Evolutionary conservation across 2,329 filamentous ascomycete genomes (phyloP).

Genomic region (Orbilia javanica): DNA sequence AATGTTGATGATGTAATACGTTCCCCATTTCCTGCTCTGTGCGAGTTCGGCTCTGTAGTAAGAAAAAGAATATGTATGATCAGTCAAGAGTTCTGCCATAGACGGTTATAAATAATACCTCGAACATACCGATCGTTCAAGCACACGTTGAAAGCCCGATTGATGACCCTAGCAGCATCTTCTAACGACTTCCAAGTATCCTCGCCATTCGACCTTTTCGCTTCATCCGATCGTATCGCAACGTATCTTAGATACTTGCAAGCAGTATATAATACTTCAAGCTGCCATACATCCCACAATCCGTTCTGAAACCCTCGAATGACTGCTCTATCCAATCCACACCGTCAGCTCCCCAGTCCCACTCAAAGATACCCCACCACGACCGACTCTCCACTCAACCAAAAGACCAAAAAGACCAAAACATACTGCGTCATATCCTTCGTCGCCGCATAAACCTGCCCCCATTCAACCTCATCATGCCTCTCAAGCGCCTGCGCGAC

Average conservation of each 20-base stretch:
- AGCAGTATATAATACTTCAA: slow-evolving; percentile 87
- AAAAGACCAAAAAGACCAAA: background rate
- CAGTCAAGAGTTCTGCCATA: slow-evolving; percentile 53
- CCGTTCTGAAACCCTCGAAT: slow-evolving; percentile 83
- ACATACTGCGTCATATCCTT: slow-evolving; percentile 76
- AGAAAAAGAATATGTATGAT: no score
- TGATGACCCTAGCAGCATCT: slow-evolving; percentile 89
- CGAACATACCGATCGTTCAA: slow-evolving; percentile 82
- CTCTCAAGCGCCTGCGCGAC: slow-evolving; percentile 66
- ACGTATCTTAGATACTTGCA: slow-evolving; percentile 89
- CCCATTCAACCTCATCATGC: slow-evolving; percentile 74
- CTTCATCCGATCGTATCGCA: slow-evolving; percentile 89
- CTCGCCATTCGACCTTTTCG: slow-evolving; percentile 71
- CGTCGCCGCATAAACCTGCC: slow-evolving; percentile 88
- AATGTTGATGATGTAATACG: slow-evolving; percentile 93
- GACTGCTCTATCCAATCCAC: slow-evolving; percentile 70
- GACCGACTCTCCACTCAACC: background rate
- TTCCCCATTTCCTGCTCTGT: slow-evolving; percentile 96
- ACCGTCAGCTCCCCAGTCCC: slow-evolving; percentile 15
- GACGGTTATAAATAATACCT: background rate
- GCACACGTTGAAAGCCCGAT: slow-evolving; percentile 91
- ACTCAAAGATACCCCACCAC: no score
- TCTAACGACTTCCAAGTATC: slow-evolving; percentile 87
- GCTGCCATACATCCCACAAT: slow-evolving; percentile 87
- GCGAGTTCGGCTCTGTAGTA: slow-evolving; percentile 79